Base-by-base conservation (phyloP, 164 flowering plant species). In the grape (Vitis vinifera) region DNA sequence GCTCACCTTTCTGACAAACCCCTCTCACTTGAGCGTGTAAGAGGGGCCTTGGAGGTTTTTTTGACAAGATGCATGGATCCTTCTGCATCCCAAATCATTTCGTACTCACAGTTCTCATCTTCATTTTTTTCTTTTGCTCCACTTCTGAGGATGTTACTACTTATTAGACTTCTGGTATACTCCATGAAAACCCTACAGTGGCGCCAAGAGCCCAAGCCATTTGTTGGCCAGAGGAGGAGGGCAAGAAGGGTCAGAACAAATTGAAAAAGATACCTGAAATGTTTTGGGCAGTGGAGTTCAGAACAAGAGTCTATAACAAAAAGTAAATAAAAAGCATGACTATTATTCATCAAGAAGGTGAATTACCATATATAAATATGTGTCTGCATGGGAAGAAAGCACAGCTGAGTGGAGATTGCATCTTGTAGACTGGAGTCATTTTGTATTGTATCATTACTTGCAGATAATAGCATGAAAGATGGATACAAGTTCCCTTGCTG, bases 81-180 rank as follows among this genome's bases (percentile, higher is more conserved):
- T 78, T 94, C 99, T 48, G 97, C 95, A 84, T 90, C 97, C 99
- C 99, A 94, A 19, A 92, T 71, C 94, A 84, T 86, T 77, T 94
- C 99, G 73, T 87, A 94, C 60, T 91, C 97, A 76, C 86, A 85
- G 64, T 77, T 73, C 37, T 87, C 91, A 80, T 92, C 93, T 68
- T 92, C 97, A 76, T 81, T 82, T 79, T 94, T 92, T 77, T 87
- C 92, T 76, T 92, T 94, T 49, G 68, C 67, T 29, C 71, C 78
- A 63, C 67, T 66, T 29, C 70, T 77, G 10, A 77, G 77, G 59
- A 75, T 57, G 75, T 56, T 73, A 55, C 62, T 64, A 50, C 69
- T 74, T 11, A 76, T 66, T 57, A 82, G 69, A 31, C 72, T 78
- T 76, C 75, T 73, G 48, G 75, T 51, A 71, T 55, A 59, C 10